Evolutionary conservation across 345 rosid species (phyloP).

Genomic region (Kernera saxatilis): DNA sequence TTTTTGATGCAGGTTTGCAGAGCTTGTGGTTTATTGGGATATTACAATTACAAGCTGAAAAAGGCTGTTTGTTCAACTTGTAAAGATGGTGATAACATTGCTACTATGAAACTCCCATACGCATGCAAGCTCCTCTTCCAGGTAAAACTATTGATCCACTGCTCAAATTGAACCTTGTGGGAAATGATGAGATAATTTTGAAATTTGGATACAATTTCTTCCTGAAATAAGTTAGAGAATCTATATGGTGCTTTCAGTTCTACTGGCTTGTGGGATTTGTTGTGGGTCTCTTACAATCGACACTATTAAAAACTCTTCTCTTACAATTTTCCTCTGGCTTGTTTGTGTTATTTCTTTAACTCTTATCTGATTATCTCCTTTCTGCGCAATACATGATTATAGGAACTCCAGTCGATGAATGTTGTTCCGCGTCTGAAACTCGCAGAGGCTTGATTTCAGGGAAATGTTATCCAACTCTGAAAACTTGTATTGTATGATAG

Average conservation of each 20-base stretch:
- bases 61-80: constrained; percentile 72
- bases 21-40: constrained; percentile 84
- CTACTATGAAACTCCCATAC: constrained; percentile 81
- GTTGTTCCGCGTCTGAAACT: constrained; percentile 63
- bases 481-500: not conserved
- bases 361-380: not conserved
- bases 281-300: not conserved
- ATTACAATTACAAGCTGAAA: constrained; percentile 73
- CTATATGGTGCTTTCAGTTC: not conserved
- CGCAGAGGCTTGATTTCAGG: constrained; percentile 42
- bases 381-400: not conserved
- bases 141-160: constrained; percentile 33
- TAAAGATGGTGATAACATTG: constrained; percentile 70
- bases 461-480: not conserved
- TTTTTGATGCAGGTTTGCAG: constrained; percentile 60
- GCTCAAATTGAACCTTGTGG: not conserved
- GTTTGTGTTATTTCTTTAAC: not conserved
- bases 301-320: not conserved
- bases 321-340: not conserved
- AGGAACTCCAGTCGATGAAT: constrained; percentile 92
- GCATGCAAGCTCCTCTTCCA: constrained; percentile 95
- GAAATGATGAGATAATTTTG: not conserved
- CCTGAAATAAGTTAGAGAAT: not conserved
- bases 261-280: too few relatives aligned
- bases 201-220: not conserved